Percentiles rank a stretch among this genome's conserved stretches.
Conservation (phyloP, 305 asterid genomes). For the Lippia alba region DNA sequence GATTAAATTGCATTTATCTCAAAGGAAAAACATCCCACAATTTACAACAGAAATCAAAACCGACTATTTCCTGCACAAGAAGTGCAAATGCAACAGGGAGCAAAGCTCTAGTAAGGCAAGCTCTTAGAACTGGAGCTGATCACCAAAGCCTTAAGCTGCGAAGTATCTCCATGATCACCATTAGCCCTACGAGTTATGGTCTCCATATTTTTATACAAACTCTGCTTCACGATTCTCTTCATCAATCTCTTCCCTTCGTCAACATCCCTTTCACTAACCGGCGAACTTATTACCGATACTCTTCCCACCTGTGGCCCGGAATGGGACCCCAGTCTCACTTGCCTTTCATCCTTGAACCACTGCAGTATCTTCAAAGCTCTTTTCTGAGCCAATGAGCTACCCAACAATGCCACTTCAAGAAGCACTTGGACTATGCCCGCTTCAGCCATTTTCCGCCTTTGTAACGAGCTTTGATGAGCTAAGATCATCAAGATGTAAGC, state of each 20-base stretch:
- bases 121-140: conserved; percentile 86
- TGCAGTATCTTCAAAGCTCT: conserved; percentile 80
- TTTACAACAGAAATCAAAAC: too few relatives aligned
- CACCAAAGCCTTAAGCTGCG: conserved; percentile 62
- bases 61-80: too few relatives aligned
- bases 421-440: conserved; percentile 83
- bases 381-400: conserved; percentile 83
- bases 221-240: conserved; percentile 82
- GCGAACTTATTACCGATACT: conserved; percentile 41
- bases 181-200: conserved; percentile 78
- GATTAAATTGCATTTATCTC: too few relatives aligned
- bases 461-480: conserved; percentile 80
- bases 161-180: conserved; percentile 51
- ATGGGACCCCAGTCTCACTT: conserved; percentile 66
- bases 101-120: conserved; percentile 62
- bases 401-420: conserved; percentile 77
- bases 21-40: too few relatives aligned
- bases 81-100: conserved; percentile 32
- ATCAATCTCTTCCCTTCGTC: conserved; percentile 70
- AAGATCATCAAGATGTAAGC: conserved; percentile 83
- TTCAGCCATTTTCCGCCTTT: conserved; percentile 74
- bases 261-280: conserved; percentile 46
- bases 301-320: conserved; percentile 74
- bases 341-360: conserved; percentile 88
- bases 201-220: conserved; percentile 79